Evolutionary conservation across 2,329 filamentous ascomycete species (phyloP), one percentile per base, ranked within the genome.

Genomic region (Mollisia scopiformis): DNA sequence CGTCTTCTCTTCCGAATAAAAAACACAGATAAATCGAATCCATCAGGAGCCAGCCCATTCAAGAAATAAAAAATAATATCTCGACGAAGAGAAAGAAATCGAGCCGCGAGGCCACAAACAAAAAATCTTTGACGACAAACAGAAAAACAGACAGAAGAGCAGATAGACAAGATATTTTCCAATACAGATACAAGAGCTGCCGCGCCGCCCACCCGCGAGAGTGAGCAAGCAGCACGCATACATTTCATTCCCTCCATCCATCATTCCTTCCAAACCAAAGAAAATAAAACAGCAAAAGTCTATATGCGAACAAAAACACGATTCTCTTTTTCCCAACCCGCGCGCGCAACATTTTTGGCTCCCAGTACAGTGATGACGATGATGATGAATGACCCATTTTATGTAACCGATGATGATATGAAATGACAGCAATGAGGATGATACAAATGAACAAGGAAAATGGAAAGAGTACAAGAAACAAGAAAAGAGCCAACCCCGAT

Each of bases 271-370:
- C 23, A 25, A 6, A n/a, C n/a, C 41, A 21, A 46, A 46, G 21
- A 46, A 43, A 43, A 6, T 8, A 43, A 6, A 46, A 25, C 5
- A 51, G 19, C 31, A 8, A 27, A 51, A 51, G 30, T 31, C 43
- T 47, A 47, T 47, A 47, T 47, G 43, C 43, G 43, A 21, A 51
- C 54, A 52, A 57, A 52, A 61, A 39, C 19, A 53, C 25, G 55
- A 55, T 54, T 67, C 37, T 41, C n/a, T n/a, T n/a, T 68, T 67
- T 68, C 62, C 67, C 64, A 66, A 19, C 62, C 67, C 4, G 27
- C 30, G 13, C 2, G 4, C 7, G 30, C 2, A 21, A 21, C 49
- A 51, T 61, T 59, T 68, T 66, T 68, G 66, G 58, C 37, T n/a
- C 37, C 31, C 31, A 35, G n/a, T n/a, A n/a, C n/a, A n/a, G n/a